Evolutionary conservation across 2,329 filamentous ascomycete genomes (phyloP).

Genomic region (Aspergillus sp.): DNA sequence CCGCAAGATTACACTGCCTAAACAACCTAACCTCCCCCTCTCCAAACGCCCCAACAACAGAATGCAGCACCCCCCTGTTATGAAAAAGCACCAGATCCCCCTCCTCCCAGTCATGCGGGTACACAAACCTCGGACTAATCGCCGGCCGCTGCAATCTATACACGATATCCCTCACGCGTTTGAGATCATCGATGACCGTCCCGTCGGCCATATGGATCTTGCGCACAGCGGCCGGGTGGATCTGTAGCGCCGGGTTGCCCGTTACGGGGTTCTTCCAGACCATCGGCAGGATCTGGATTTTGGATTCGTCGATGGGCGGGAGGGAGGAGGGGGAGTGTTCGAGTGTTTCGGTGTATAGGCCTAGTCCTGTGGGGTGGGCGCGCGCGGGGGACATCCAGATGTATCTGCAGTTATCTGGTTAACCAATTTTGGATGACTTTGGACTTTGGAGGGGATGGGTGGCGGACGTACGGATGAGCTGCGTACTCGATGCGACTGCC

Average conservation of each 20-base stretch:
- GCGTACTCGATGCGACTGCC: conserved; percentile 72
- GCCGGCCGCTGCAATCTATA: conserved; percentile 71
- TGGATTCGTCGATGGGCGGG: conserved; percentile 63
- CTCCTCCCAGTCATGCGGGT: conserved; percentile 74
- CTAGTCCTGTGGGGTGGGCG: conserved; percentile 67
- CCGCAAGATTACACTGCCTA: conserved; percentile 75
- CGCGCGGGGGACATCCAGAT: conserved; percentile 75
- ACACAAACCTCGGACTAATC: conserved; percentile 67
- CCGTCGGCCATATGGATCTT: conserved; percentile 68
- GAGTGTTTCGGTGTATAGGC: conserved; percentile 65
- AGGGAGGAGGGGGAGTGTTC: conserved; percentile 62
- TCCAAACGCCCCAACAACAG: conserved; percentile 71
- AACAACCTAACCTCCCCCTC: conserved; percentile 74
- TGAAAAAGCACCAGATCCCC: conserved; percentile 77
- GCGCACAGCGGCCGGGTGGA: conserved; percentile 71
- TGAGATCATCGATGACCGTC: conserved; percentile 66
- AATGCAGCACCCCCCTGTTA: conserved; percentile 73
- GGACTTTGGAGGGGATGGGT: neutral
- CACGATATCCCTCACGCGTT: conserved; percentile 65
- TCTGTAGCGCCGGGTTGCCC: conserved; percentile 66
- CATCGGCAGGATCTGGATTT: conserved; percentile 73
- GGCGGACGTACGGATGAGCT: conserved; percentile 60
- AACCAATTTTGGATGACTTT: neutral
- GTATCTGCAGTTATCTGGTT: conserved; percentile 38
- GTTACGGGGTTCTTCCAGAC: conserved; percentile 75